Percentiles rank a stretch among this genome's conserved stretches.
Evolutionary conservation across 2,329 filamentous ascomycete genomes (phyloP).

Genomic region (Neofusicoccum cordaticola): DNA sequence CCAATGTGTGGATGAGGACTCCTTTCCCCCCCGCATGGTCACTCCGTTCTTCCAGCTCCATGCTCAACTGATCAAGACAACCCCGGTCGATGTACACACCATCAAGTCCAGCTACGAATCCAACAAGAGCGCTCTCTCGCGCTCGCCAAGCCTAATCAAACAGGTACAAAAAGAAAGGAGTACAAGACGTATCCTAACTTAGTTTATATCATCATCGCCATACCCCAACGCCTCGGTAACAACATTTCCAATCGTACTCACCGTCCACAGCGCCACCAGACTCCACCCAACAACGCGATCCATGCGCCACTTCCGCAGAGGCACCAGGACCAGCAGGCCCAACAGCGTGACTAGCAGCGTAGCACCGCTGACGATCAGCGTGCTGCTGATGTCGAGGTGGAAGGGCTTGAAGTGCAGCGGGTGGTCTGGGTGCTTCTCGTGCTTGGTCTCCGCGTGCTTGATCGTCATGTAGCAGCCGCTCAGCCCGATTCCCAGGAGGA

Average conservation of each 20-base stretch:
- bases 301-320: slow-evolving; percentile 82
- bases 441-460: slow-evolving; percentile 62
- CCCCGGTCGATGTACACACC: no score
- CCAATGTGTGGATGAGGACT: no score
- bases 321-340: slow-evolving; percentile 75
- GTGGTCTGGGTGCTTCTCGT: slow-evolving; percentile 64
- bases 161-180: neutral
- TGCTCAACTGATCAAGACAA: no score
- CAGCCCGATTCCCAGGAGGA: slow-evolving; percentile 89
- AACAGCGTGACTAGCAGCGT: slow-evolving; percentile 78
- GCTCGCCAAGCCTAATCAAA: neutral
- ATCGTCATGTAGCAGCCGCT: slow-evolving; percentile 86
- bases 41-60: no score
- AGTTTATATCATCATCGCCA: slow-evolving; percentile 1
- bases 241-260: slow-evolving; percentile 80
- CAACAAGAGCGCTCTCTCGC: neutral
- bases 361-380: slow-evolving; percentile 79
- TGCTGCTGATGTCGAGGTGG: slow-evolving; percentile 77
- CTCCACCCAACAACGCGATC: slow-evolving; percentile 71
- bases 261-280: slow-evolving; percentile 74
- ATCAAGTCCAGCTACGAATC: neutral
- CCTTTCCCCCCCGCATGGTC: no score
- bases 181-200: neutral
- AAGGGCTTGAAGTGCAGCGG: slow-evolving; percentile 72
- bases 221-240: slow-evolving; percentile 62